Base-by-base conservation (phyloP, 2,329 filamentous ascomycete genomes). In the Thermomyces lanuginosus region DNA sequence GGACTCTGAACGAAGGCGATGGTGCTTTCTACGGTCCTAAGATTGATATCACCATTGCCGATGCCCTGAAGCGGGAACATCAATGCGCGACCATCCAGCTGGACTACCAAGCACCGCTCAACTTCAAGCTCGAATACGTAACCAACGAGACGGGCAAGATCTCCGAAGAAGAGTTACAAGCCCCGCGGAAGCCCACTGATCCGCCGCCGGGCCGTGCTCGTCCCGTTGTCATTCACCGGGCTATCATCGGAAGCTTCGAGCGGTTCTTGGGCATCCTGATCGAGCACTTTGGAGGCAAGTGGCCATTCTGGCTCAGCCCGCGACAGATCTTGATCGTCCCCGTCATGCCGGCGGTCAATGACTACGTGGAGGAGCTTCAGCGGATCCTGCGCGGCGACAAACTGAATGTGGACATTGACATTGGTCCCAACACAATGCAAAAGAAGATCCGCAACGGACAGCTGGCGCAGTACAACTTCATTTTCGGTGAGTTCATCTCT, bases 21-120 rank as follows among this genome's bases (percentile, higher is more conserved):
- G 89, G 89, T 48, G 89, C 89, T 28, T 98, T 95, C 60, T 98
- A 98, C 53, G 89, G 89, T 2, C 89, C 89, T 27, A 98, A 98
- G 69, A 92, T 95, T 42, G 89, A 98, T 44, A 89, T 98, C 46
- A 91, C 81, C 35, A 84, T 98, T 45, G 76, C 74, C 27, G 86
- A 93, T 55, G 81, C 81, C 23, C 63, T 93, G 39, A 72, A 73
- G 54, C 71, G 84, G 49, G 80, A 84, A 33, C 79, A 74, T 61
- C 79, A 92, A 55, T 91, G 81, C 46, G 82, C 86, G 41, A 95
- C 86, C 8, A 92, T 95, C 40, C 86, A 95, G 58, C 70, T 92
- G 29, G 82, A 92, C 51, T 92, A 91, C 61, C 78, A 92, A 48
- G 68, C 80, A 11, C 76, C 77, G 1, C 64, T 76, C 42, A 83